phyloP scores from a whole-genome alignment of 345 rosid species.

The Linum lewisii region DNA sequence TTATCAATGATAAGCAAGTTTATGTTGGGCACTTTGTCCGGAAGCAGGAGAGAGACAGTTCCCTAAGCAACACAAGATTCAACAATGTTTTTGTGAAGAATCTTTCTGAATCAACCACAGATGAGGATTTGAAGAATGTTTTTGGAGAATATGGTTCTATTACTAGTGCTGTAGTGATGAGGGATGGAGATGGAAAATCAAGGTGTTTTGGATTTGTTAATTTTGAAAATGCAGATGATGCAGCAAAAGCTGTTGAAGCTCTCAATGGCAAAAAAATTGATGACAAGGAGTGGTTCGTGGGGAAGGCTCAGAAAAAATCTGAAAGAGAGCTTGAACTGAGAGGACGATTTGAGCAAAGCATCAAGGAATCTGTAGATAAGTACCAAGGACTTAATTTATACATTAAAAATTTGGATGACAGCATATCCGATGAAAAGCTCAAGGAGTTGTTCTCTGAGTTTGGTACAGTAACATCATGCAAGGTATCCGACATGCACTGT shows the following conservation, averaged over 20 bases:
- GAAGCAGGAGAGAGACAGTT: constrained; percentile 18
- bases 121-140: constrained; percentile 15
- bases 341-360: constrained; percentile 15
- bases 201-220: constrained; percentile 26
- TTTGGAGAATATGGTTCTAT: constrained; percentile 18
- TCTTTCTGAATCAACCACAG: constrained; percentile 15
- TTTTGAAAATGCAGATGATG: constrained; percentile 21
- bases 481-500: constrained; percentile 6
- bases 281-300: constrained; percentile 21
- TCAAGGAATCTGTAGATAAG: constrained; percentile 14
- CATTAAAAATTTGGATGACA: constrained; percentile 20
- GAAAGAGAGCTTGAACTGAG: constrained; percentile 20
- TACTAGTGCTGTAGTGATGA: constrained; percentile 23
- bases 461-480: constrained; percentile 22
- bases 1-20: constrained; percentile 22
- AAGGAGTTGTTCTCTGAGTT: constrained; percentile 18
- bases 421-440: constrained; percentile 17
- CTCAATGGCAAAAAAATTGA: constrained; percentile 18
- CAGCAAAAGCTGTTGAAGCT: constrained; percentile 19
- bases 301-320: constrained; percentile 21
- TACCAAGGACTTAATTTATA: constrained; percentile 16
- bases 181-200: constrained; percentile 19
- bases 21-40: constrained; percentile 23
- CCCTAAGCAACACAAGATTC: constrained; percentile 7
- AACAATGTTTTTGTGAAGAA: constrained; percentile 20